Conservation (phyloP, 306 rosid species). For the Fagus crenata region DNA sequence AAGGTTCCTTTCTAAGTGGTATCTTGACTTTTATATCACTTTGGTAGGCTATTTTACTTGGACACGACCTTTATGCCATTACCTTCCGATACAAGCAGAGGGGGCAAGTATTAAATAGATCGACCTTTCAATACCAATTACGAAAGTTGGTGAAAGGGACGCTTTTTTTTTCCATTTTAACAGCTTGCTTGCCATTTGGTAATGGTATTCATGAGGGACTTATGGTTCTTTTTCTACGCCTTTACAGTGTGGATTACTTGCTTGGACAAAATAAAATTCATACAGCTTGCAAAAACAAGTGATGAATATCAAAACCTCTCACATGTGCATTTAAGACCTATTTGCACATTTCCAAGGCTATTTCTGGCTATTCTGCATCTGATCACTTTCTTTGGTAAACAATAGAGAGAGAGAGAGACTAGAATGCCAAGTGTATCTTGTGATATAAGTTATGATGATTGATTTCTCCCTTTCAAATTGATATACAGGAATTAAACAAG, state of each 20-base stretch:
- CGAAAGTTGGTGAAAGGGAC: conserved; percentile 11
- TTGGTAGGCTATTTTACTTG: neutral
- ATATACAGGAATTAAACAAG: neutral
- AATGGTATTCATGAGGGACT: conserved; percentile 35
- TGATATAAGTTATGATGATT: neutral
- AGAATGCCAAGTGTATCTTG: neutral
- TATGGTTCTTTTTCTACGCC: conserved; percentile 26
- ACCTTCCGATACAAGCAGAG: neutral
- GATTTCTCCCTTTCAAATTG: neutral
- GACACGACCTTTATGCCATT: neutral
- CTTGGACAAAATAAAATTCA: conserved; percentile 27
- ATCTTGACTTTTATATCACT: neutral
- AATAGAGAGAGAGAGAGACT: neutral
- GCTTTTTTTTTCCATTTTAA: neutral
- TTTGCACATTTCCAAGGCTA: conserved; percentile 16
- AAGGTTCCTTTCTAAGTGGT: neutral
- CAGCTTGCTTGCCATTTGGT: conserved; percentile 5
- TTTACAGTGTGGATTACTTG: conserved; percentile 40
- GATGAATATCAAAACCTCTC: conserved; percentile 9
- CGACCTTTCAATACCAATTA: conserved; percentile 3
- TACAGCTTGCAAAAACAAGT: conserved; percentile 7
- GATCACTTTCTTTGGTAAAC: neutral
- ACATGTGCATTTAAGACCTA: conserved; percentile 30
- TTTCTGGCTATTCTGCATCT: neutral
- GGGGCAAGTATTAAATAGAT: conserved; percentile 1